Base-by-base conservation (phyloP, 441 rosid species). In the Breynia disticha region DNA sequence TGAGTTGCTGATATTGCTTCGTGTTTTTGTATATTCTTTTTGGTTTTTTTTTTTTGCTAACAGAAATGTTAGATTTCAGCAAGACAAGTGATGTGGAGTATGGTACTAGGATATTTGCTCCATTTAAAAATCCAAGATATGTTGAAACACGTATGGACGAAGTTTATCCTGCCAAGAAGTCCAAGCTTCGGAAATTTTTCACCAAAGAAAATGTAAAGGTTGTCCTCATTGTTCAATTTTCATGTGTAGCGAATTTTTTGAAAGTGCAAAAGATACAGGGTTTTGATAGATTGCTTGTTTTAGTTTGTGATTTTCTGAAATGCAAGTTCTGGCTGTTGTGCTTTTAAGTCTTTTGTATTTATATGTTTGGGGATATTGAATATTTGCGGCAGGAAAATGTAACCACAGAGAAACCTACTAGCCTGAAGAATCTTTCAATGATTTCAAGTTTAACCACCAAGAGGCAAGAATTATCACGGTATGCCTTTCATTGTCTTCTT, bases 201-300 rank as follows among this genome's bases (percentile, higher is more conserved):
- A 75, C 64, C 60, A 93, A 87, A 72, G 96, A 78, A 57, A 81
- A 72, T 61, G 61, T 68, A 15, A 82, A 89, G 95, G 99, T 93
- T 61, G 47, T 59, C 18, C 16, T 35, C 19, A 51, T 38, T 60
- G 50, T 53, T 43, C 45, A 28, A 16, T 50, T 32, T 48, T 7
- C 39, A 47, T 57, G 15, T 22, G 47, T 12, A 14, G 14, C 32
- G 35, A 28, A 28, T 28, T 0, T 28, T n/a, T 28, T 9, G 8
- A 28, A 28, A 28, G 35, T 28, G 35, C 35, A 28, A 4, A 28
- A 28, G 35, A 28, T 2, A 28, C 8, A 28, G 35, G 35, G 35
- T 28, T 28, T 28, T 4, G 8, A 28, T 28, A 9, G 35, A 28
- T 28, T 28, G 2, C 5, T 1, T 1, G 35, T 17, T 55, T 42